phyloP scores from a whole-genome alignment of 371 early-diverging fungal species.

The Actinomortierella ambigua region DNA sequence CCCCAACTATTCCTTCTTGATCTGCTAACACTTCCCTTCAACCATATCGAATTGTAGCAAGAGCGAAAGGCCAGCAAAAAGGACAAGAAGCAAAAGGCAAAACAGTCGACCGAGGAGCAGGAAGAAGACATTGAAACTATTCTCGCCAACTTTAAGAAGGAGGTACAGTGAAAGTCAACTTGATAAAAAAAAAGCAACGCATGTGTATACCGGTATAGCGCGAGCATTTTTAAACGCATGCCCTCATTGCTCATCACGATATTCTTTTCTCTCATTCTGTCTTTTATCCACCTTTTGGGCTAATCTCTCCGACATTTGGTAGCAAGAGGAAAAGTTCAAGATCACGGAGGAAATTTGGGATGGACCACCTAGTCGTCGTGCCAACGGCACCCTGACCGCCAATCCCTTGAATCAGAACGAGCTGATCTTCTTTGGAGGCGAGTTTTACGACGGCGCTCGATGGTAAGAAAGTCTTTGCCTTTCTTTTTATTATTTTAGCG shows the following conservation, averaged over 20 bases:
- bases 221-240: too few relatives aligned
- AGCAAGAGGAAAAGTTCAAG: conserved; percentile 54
- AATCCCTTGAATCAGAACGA: conserved; percentile 60
- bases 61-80: conserved; percentile 53
- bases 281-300: not conserved
- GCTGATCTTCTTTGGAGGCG: conserved; percentile 68
- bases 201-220: too few relatives aligned
- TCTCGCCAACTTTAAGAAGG: conserved; percentile 55
- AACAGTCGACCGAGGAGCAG: conserved; percentile 49
- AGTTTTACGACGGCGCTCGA: conserved; percentile 59
- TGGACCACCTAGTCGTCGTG: conserved; percentile 59
- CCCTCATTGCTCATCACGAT: too few relatives aligned
- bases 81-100: conserved; percentile 49
- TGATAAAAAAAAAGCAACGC: too few relatives aligned
- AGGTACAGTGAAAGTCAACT: conserved; percentile 45
- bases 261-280: not conserved
- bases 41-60: conserved; percentile 15
- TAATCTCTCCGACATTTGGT: not conserved
- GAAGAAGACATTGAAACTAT: conserved; percentile 71
- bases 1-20: too few relatives aligned
- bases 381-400: conserved; percentile 56
- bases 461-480: too few relatives aligned
- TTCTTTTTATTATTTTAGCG: too few relatives aligned
- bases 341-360: conserved; percentile 53
- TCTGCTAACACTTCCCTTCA: not conserved